Conservation (phyloP, 2,329 filamentous ascomycete species). For the Pestalotiopsis sp. region DNA sequence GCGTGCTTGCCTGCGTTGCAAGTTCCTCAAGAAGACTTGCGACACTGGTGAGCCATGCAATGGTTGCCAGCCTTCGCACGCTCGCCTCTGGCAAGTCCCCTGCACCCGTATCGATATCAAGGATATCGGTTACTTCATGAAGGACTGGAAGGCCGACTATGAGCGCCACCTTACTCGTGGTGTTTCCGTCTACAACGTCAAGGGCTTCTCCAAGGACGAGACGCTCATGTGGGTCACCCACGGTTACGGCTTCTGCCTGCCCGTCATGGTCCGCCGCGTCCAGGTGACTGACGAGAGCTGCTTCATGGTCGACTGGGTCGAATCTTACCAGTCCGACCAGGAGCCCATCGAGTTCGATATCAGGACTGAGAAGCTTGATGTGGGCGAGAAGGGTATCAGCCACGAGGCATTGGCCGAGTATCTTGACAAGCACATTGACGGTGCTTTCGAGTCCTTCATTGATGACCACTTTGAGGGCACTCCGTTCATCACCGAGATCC, state of each 20-base stretch:
- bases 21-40: conserved; percentile 99
- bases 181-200: conserved; percentile 93
- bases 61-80: conserved; percentile 93
- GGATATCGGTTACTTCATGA: conserved; percentile 98
- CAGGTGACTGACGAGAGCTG: conserved; percentile 90
- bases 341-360: conserved; percentile 82
- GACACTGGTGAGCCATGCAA: conserved; percentile 96
- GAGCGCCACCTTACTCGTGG: conserved; percentile 86
- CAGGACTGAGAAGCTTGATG: conserved; percentile 85
- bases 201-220: conserved; percentile 73
- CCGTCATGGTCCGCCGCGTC: conserved; percentile 91
- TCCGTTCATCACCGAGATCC: conserved; percentile 90
- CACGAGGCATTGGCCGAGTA: conserved; percentile 83
- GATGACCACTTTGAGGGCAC: conserved; percentile 97
- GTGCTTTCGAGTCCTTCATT: conserved; percentile 89
- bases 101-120: conserved; percentile 99
- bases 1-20: conserved; percentile 90
- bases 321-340: conserved; percentile 69
- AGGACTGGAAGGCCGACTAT: conserved; percentile 98
- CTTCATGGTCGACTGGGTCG: conserved; percentile 93
- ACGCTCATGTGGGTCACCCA: conserved; percentile 89
- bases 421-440: conserved; percentile 91
- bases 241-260: conserved; percentile 90
- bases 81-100: conserved; percentile 93
- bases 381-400: conserved; percentile 86